A percentile compares a stretch with the other conserved stretches of the same genome.
These are phyloP conservation scores for Grosmannia huntii DNA, from an alignment of 2,329 filamentous ascomycete species.

Conservation along the genomic window DNA sequence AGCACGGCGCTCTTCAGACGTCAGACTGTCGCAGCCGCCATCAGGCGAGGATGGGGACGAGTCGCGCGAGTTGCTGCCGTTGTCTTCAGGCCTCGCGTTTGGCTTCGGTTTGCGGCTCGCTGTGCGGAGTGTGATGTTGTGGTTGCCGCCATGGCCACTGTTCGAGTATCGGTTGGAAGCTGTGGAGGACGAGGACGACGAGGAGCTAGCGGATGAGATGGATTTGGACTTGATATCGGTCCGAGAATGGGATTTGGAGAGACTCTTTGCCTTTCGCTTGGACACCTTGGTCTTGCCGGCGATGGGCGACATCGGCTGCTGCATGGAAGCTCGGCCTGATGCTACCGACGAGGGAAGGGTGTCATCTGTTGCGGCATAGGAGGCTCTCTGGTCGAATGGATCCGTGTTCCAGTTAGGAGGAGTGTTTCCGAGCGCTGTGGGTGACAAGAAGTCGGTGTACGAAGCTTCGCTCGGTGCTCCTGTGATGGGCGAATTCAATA, in stretches of 20 bases:
- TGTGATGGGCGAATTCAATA: constrained; percentile 1
- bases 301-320: neutral
- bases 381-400: neutral
- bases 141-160: constrained; percentile 11
- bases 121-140: constrained; percentile 11
- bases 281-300: neutral
- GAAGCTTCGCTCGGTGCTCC: neutral
- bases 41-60: constrained; percentile 6
- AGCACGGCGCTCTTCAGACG: constrained; percentile 9
- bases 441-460: neutral
- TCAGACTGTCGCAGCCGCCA: constrained; percentile 5
- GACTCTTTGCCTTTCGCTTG: neutral
- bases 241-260: neutral
- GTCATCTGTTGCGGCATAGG: neutral
- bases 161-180: neutral
- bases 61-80: neutral
- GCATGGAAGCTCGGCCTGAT: neutral
- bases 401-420: neutral
- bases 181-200: neutral
- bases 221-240: constrained; percentile 1
- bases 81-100: neutral
- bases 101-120: constrained; percentile 11
- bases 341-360: neutral
- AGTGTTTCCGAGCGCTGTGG: neutral
- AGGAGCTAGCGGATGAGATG: constrained; percentile 4